phyloP scores from a whole-genome alignment of 257 asterid species.

The Coffea eugenioides region DNA sequence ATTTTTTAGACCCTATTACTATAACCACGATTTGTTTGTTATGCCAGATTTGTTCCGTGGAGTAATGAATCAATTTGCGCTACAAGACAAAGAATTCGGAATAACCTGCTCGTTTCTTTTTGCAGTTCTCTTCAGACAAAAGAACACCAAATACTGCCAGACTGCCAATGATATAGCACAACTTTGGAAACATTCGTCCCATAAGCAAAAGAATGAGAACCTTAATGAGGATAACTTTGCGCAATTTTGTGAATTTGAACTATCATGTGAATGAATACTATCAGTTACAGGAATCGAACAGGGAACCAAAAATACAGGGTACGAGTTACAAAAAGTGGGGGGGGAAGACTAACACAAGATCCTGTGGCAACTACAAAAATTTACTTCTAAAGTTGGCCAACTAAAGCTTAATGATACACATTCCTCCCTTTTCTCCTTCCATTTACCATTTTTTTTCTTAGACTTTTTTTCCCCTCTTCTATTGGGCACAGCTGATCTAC shows the following conservation, averaged over 20 bases:
- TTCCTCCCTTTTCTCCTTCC: conserved; percentile 27
- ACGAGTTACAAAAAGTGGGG: conserved; percentile 33
- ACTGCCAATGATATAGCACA: no score
- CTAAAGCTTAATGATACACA: conserved; percentile 46
- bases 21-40: no score
- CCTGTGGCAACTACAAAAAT: conserved; percentile 52
- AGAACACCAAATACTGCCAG: no score
- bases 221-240: neutral
- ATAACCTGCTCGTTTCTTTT: no score
- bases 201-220: no score
- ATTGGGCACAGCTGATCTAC: conserved; percentile 25
- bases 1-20: no score
- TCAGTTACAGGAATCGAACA: conserved; percentile 37
- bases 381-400: conserved; percentile 37
- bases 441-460: neutral
- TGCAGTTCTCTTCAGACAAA: no score
- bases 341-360: conserved; percentile 22
- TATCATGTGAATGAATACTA: conserved; percentile 47
- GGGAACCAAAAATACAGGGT: conserved; percentile 10
- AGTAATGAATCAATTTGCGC: no score
- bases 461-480: neutral
- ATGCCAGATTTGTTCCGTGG: no score
- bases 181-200: no score
- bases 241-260: conserved; percentile 27
- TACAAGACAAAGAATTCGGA: no score